phyloP scores from a whole-genome alignment of 2,329 filamentous ascomycete genomes.

The Magnaporthales sp. region DNA sequence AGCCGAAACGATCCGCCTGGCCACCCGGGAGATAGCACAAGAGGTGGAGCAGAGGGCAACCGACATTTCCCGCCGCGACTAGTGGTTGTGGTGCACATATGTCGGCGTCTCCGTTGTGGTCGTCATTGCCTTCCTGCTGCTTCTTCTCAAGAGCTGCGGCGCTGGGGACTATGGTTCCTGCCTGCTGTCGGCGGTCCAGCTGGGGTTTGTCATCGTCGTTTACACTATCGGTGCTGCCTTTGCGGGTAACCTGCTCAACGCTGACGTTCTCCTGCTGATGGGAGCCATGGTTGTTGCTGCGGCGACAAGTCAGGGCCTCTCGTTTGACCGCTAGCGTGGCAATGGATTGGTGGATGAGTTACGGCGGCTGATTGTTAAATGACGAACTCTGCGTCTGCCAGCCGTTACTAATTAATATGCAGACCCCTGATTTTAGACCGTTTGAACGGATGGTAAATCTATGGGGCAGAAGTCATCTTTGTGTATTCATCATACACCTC shows the following conservation, averaged over 20 bases:
- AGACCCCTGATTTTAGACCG: not conserved
- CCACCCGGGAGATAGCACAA: not conserved
- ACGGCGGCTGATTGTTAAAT: not conserved
- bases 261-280: not conserved
- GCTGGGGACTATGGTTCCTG: not conserved
- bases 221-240: not conserved
- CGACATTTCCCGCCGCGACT: not conserved
- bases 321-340: not conserved
- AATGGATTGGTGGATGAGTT: not conserved
- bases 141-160: not conserved
- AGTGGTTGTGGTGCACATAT: not conserved
- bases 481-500: not conserved
- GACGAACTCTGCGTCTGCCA: not conserved
- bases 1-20: not conserved
- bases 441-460: not conserved
- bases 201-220: not conserved
- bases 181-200: not conserved
- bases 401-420: not conserved
- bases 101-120: not conserved
- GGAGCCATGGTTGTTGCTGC: not conserved
- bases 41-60: not conserved
- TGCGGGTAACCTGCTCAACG: not conserved
- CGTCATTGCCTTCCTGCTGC: not conserved
- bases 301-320: not conserved
- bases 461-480: not conserved